Evolutionary conservation across 2,329 filamentous ascomycete species (phyloP), one percentile per base, ranked within the genome.

Genomic region (Elsinoe ampelina): DNA sequence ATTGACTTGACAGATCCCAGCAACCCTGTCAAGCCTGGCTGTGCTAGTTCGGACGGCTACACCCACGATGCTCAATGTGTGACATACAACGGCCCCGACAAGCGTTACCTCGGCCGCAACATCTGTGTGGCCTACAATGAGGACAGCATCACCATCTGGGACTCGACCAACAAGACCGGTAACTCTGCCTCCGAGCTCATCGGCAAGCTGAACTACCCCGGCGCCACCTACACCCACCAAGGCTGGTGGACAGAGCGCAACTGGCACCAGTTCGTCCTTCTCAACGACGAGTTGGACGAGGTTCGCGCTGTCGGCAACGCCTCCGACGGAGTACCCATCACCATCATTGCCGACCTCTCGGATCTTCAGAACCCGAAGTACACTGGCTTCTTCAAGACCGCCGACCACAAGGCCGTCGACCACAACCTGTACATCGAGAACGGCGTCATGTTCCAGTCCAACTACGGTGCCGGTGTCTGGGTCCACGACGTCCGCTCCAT

Each of bases 61-160:
- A 76, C 79, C 15, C 78, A 81, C 66, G 78, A 81, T 60, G 78
- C 78, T 2, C 77, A 81, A 66, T 81, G 79, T 65, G 67, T 81
- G 36, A 71, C 75, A 57, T 78, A 78, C 68, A 70, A 69, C 1
- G 77, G 77, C 2, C 77, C 77, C 1, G 72, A 77, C 59, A 64
- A 66, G 54, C 63, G 69, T 20, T 79, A 77, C 66, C 62, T 67
- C 11, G 75, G 72, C 11, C 66, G 67, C 2, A 74, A 79, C 26
- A 76, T 80, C 60, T 80, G 77, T 70, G 77, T 75, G 65, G 73
- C 72, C 41, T 78, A 76, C 71, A 77, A 78, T 66, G 75, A 76
- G 58, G 73, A 76, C 62, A 74, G 72, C 2, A 61, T 76, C 54
- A 48, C 41, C 20, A 64, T 66, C 60, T 76, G 73, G 66, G 73